A percentile compares a stretch with the other conserved stretches of the same genome.
phyloP scores from a whole-genome alignment of 495 filamentous ascomycete species.

The Penicillium mononematosum region DNA sequence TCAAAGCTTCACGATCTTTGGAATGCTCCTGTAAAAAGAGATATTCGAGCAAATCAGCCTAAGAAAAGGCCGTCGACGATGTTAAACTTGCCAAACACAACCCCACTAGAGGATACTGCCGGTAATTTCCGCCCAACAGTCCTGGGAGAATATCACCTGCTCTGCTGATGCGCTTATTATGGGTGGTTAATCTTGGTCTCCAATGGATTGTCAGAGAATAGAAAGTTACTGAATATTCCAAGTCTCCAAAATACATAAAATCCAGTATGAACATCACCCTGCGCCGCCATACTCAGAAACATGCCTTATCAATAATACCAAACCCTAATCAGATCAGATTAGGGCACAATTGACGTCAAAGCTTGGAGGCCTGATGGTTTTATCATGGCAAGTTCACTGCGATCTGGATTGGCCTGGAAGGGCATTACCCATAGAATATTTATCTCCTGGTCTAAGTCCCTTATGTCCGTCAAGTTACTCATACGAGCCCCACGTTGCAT shows the following conservation, averaged over 20 bases:
- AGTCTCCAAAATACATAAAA: neutral
- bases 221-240: neutral
- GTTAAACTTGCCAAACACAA: constrained; percentile 6
- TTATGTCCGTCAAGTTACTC: neutral
- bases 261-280: neutral
- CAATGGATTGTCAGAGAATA: neutral
- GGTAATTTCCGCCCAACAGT: constrained; percentile 8
- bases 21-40: neutral
- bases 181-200: neutral
- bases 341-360: constrained; percentile 5
- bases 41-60: neutral
- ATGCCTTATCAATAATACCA: constrained; percentile 9
- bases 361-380: neutral
- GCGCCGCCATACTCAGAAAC: neutral
- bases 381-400: neutral
- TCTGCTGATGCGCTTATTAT: neutral
- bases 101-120: constrained; percentile 25
- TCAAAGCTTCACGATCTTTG: neutral
- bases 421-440: too few relatives aligned
- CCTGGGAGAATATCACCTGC: neutral
- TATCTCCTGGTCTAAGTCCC: too few relatives aligned
- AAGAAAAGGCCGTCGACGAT: neutral
- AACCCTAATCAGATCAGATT: constrained; percentile 12
- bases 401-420: too few relatives aligned
- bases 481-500: constrained; percentile 11